Conservation (phyloP, 768 basidiomycete species). For the Macrolepiota fuliginosa region DNA sequence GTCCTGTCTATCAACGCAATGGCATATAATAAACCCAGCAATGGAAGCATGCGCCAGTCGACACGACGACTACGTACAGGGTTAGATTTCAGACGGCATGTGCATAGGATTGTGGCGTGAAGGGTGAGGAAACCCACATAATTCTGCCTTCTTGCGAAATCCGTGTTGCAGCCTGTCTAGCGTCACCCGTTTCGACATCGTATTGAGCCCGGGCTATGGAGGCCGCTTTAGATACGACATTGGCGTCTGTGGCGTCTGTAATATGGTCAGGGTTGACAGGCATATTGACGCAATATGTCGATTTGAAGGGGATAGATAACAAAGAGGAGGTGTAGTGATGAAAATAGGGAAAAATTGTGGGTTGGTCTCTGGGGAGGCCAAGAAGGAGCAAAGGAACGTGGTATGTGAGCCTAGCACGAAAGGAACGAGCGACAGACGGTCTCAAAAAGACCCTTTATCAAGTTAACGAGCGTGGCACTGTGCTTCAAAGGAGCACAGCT, state of each 20-base stretch:
- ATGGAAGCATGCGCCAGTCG: conserved; percentile 37
- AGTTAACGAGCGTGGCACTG: no score
- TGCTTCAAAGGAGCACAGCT: neutral
- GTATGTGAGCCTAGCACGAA: neutral
- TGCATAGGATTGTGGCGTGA: neutral
- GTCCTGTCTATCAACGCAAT: conserved; percentile 38
- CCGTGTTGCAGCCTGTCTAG: neutral
- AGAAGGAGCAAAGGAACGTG: neutral
- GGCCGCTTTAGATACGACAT: neutral
- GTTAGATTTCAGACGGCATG: no score
- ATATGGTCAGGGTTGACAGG: neutral
- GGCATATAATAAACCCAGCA: conserved; percentile 37
- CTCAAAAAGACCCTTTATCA: no score
- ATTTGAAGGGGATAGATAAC: neutral
- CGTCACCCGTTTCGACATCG: neutral
- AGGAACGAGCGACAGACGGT: neutral
- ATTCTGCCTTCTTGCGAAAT: neutral
- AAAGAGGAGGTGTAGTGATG: neutral
- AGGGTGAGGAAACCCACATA: conserved; percentile 3
- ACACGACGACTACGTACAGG: conserved; percentile 29
- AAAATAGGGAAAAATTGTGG: neutral
- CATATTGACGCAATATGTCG: neutral
- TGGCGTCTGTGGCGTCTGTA: neutral
- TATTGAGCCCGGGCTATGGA: neutral
- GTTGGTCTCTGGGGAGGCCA: neutral